Base-by-base conservation (phyloP, 305 asterid species). In the Fraxinus angustifolia region DNA sequence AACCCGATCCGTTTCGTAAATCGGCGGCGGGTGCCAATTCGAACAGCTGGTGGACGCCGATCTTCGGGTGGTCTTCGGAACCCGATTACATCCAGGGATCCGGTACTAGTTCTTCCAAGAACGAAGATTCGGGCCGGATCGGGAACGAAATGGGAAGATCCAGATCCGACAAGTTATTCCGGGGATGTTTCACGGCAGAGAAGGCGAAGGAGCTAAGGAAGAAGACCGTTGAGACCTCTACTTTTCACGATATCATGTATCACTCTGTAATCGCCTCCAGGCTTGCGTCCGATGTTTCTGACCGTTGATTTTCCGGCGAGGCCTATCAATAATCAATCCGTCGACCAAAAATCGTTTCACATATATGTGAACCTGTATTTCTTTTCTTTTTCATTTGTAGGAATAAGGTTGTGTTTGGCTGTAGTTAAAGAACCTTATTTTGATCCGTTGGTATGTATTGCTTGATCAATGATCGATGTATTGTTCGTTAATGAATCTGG, bases 261-360 rank as follows among this genome's bases (percentile, higher is more conserved):
- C 96, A 92, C 85, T 92, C 96, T 12, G 93, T 93, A 53, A 88
- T 92, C 56, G 96, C 96, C 0, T 87, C 96, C 67, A 83, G 96
- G 68, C 93, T 92, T 42, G 96, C 96, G 6, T 88, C 92, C 76
- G 92, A 90, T 42, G 36, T 88, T 26, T 85, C 86, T 0, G 74
- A 45, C 14, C 84, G 35, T 30, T 86, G 87, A 87, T 3, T 40
- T 17, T 31, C 14, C 2, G 10, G 74, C n/a, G 77, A 80, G 75
- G 77, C 42, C 30, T 68, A 48, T 35, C 65, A 12, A n/a, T 58
- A 79, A 84, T 82, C 87, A 87, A 90, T 90, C 83, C 5, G 90
- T 83, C 85, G 86, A 86, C 86, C 79, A 17, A 60, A 40, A 53
- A 73, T 81, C 62, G 68, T 58, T 58, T 19, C 10, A 58, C 23